A percentile compares a stretch with the other conserved stretches of the same genome.
phyloP scores from a whole-genome alignment of 2,329 filamentous ascomycete species.

The Fusarium ambrosium region DNA sequence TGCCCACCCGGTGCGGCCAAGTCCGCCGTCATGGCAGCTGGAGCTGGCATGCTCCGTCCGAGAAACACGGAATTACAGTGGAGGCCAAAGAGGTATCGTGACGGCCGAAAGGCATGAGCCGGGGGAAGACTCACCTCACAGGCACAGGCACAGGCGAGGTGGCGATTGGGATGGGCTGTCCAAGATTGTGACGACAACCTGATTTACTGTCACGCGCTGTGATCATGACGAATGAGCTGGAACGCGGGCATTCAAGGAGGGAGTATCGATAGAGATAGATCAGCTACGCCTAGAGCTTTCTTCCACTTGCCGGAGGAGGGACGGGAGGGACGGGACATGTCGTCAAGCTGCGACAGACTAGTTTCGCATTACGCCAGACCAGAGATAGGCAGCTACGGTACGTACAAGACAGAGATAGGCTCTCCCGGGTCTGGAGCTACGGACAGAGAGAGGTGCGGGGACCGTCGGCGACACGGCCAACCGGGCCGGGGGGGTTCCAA shows the following conservation, averaged over 20 bases:
- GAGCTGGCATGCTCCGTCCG: neutral
- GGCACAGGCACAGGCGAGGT: neutral
- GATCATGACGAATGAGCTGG: slow-evolving; percentile 23
- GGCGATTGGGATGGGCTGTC: slow-evolving; percentile 22
- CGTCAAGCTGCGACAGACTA: slow-evolving; percentile 30
- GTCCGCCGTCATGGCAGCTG: slow-evolving; percentile 11
- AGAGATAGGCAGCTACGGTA: neutral
- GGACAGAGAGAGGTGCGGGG: slow-evolving; percentile 13
- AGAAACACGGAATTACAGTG: neutral
- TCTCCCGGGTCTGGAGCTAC: slow-evolving; percentile 18
- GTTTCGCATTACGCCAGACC: slow-evolving; percentile 33
- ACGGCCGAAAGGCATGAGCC: slow-evolving; percentile 25
- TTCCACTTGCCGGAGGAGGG: slow-evolving; percentile 11
- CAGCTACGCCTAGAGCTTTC: neutral
- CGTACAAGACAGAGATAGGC: slow-evolving; percentile 30
- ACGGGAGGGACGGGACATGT: slow-evolving; percentile 35
- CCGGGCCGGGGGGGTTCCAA: slow-evolving; percentile 17
- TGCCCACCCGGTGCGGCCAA: slow-evolving; percentile 39
- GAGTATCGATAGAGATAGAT: neutral
- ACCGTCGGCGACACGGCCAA: neutral
- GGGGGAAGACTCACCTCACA: slow-evolving; percentile 4
- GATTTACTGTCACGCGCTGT: slow-evolving; percentile 22
- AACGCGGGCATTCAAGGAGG: neutral
- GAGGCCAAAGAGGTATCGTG: slow-evolving; percentile 7
- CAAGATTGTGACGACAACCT: slow-evolving; percentile 9